phyloP scores from a whole-genome alignment of 2,329 filamentous ascomycete species.

The Tolypocladium nubicola region DNA sequence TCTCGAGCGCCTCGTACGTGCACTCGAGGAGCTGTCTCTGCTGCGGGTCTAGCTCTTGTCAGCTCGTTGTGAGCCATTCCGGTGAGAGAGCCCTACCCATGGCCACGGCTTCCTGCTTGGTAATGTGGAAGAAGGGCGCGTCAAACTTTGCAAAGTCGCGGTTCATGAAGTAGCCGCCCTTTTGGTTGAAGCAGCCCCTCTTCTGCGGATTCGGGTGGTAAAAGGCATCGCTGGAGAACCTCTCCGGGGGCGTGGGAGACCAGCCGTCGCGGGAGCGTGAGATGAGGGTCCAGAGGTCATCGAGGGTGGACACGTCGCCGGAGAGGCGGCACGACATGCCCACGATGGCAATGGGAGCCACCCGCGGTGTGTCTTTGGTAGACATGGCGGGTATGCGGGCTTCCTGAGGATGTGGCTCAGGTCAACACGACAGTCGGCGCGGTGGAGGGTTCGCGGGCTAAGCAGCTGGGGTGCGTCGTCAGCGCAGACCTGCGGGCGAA shows the following conservation, averaged over 20 bases:
- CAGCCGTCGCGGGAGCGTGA: constrained; percentile 29
- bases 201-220: constrained; percentile 33
- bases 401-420: background rate
- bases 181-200: constrained; percentile 26
- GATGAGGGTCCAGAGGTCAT: constrained; percentile 34
- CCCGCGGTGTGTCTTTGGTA: background rate
- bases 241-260: constrained; percentile 29
- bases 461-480: background rate
- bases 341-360: constrained; percentile 31
- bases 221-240: constrained; percentile 33
- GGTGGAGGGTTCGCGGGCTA: background rate
- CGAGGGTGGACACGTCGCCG: constrained; percentile 28
- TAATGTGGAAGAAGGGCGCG: constrained; percentile 42
- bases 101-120: constrained; percentile 36
- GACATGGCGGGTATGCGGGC: background rate
- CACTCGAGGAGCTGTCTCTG: constrained; percentile 42
- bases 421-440: background rate
- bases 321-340: constrained; percentile 37
- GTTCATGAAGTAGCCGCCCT: constrained; percentile 30
- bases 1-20: constrained; percentile 43
- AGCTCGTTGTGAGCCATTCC: background rate
- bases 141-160: constrained; percentile 37
- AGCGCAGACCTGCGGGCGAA: background rate
- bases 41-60: constrained; percentile 31
- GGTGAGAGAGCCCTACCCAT: constrained; percentile 22